phyloP scores from a whole-genome alignment of 441 rosid species.

The Eutrema salsugineum region DNA sequence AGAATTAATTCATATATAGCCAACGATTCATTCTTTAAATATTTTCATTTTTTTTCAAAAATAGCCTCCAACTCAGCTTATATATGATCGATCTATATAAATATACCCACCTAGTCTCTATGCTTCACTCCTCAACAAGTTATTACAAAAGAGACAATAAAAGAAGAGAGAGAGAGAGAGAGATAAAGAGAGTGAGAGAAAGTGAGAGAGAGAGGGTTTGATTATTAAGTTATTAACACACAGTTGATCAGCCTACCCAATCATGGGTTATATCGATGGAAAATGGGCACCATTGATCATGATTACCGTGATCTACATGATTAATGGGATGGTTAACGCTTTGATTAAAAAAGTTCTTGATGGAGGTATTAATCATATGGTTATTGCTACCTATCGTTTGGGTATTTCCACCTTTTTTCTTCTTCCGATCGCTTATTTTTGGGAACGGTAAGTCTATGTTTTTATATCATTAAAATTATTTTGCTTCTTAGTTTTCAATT shows the following conservation, averaged over 20 bases:
- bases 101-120: background rate
- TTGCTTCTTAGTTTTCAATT: background rate
- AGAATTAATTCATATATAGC: background rate
- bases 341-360: conserved; percentile 50
- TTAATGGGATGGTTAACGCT: conserved; percentile 38
- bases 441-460: conserved; percentile 43
- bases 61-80: background rate
- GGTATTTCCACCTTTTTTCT: conserved; percentile 45
- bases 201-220: background rate
- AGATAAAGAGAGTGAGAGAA: background rate
- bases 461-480: too few species aligned
- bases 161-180: background rate
- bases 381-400: conserved; percentile 50
- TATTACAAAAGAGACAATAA: background rate
- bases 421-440: conserved; percentile 50
- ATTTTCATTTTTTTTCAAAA: background rate
- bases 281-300: conserved; percentile 40
- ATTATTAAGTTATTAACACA: background rate
- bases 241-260: background rate
- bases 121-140: conserved; percentile 8
- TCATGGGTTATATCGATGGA: conserved; percentile 28
- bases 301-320: conserved; percentile 32
- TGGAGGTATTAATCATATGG: conserved; percentile 49
- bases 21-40: background rate
- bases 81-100: background rate